Evolutionary conservation across 1,284 basidiomycete species (phyloP).

Genomic region (Moesziomyces sp.): DNA sequence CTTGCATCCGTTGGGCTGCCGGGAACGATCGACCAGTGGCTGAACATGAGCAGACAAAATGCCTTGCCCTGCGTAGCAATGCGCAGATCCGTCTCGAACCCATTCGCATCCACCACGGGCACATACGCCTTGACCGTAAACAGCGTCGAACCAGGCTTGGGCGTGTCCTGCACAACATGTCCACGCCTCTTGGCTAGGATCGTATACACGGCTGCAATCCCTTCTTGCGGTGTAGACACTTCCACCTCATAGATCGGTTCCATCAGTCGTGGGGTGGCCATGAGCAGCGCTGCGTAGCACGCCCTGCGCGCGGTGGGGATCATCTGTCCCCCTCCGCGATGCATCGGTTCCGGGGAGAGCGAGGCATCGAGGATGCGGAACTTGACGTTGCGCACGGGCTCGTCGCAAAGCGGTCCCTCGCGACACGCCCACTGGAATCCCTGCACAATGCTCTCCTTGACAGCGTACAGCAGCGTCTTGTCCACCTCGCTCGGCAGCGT

Average conservation of each 20-base stretch:
- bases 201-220: conserved; percentile 96
- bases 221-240: conserved; percentile 97
- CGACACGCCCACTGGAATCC: conserved; percentile 99
- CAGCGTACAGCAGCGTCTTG: conserved; percentile 87
- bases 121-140: conserved; percentile 98
- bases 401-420: conserved; percentile 96
- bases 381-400: conserved; percentile 98
- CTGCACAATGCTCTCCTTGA: conserved; percentile 95
- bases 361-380: conserved; percentile 93
- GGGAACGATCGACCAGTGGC: conserved; percentile 98
- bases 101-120: conserved; percentile 97
- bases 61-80: conserved; percentile 98
- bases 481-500: conserved; percentile 95
- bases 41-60: conserved; percentile 94
- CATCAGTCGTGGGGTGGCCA: conserved; percentile 74
- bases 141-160: conserved; percentile 94
- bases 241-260: conserved; percentile 99
- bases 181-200: conserved; percentile 94
- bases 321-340: conserved; percentile 96
- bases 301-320: conserved; percentile 96
- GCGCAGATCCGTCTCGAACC: conserved; percentile 96
- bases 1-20: conserved; percentile 96
- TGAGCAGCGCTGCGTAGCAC: conserved; percentile 98
- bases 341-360: conserved; percentile 92
- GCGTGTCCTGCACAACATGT: conserved; percentile 96